Base-by-base conservation (phyloP, 2,329 filamentous ascomycete species). In the Cladophialophora carrionii region DNA sequence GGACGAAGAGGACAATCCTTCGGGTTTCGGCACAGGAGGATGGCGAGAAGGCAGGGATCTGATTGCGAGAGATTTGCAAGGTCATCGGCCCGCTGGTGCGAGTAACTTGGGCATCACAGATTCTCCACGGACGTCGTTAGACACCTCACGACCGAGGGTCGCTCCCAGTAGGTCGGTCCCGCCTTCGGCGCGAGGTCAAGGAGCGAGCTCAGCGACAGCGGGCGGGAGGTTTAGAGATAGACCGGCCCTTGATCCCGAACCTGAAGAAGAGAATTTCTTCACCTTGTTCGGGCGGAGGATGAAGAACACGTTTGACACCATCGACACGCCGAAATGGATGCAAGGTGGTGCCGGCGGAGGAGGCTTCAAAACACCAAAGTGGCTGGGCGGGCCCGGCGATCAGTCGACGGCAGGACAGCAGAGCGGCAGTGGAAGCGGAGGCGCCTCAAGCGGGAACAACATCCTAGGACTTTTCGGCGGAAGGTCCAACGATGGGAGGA, bases 21-120 rank as follows among this genome's bases (percentile, higher is more conserved):
- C 81, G 2, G 85, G 85, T 2, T 92, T 89, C 69, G 92, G 92
- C 14, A 88, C 88, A 0, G 91, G 91, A 1, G 89, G 89, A 1
- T 98, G 94, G 95, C 87, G 93, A 54, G 95, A 98, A 78, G 95
- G 95, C 2, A 86, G 92, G 57, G 90, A 93, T 57, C 84, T 99
- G 31, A 96, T 99, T 68, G 91, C 96, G 68, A 87, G 91, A 31
- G 95, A 98, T 74, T 78, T 93, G 7, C 87, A 88, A 56, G 64
- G 70, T n/a, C 62, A 67, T 65, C 89, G 89, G 14, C 84, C 79
- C 22, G 46, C 57, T 1, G 57, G 17, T 10, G 29, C 52, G 14
- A 54, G 29, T 54, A 84, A 71, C 71, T 73, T 79, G 57, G 80
- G 78, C 1, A 74, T 79, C 67, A 48, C 63, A 5, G 67, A 67